A percentile compares a stretch with the other conserved stretches of the same genome.
Evolutionary conservation across 2,329 filamentous ascomycete species (phyloP).

Genomic region (Penicillium sp.): DNA sequence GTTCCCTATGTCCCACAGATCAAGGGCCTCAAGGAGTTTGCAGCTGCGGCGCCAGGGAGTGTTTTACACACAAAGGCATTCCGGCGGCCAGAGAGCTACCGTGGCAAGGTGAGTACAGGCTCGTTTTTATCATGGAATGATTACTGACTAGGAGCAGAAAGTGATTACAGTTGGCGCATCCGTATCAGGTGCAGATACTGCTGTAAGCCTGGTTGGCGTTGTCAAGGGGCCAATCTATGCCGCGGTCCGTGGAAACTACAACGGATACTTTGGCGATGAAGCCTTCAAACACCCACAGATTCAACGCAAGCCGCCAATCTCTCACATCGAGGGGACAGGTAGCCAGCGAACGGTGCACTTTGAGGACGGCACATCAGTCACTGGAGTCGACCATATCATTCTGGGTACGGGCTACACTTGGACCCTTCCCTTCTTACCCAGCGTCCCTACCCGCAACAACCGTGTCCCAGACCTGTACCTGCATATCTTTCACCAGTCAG

Average conservation of each 20-base stretch:
- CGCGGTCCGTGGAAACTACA: slow-evolving; percentile 58
- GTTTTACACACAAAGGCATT: slow-evolving; percentile 51
- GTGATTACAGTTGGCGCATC: slow-evolving; percentile 68
- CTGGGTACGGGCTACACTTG: slow-evolving; percentile 70
- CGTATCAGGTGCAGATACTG: slow-evolving; percentile 68
- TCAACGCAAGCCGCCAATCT: slow-evolving; percentile 33
- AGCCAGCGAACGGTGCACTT: slow-evolving; percentile 58
- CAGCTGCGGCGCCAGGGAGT: slow-evolving; percentile 33
- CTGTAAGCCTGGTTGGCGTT: slow-evolving; percentile 55
- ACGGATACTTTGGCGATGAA: slow-evolving; percentile 61
- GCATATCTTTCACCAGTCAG: slow-evolving; percentile 40
- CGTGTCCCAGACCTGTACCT: slow-evolving; percentile 40
- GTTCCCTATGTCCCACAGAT: slow-evolving; percentile 47
- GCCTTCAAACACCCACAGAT: slow-evolving; percentile 63
- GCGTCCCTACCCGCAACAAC: slow-evolving; percentile 46
- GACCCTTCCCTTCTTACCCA: slow-evolving; percentile 65
- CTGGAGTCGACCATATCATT: slow-evolving; percentile 65
- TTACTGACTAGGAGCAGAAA: slow-evolving; percentile 42
- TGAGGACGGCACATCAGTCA: slow-evolving; percentile 58
- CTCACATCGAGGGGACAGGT: slow-evolving; percentile 43
- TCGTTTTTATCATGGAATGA: background rate
- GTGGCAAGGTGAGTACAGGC: slow-evolving; percentile 33
- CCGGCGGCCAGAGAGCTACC: slow-evolving; percentile 43
- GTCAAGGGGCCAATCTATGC: slow-evolving; percentile 57
- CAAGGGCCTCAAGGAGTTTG: slow-evolving; percentile 36